Conservation (phyloP, 208 protist genomes). For the Dictyostelium gargantuum region DNA sequence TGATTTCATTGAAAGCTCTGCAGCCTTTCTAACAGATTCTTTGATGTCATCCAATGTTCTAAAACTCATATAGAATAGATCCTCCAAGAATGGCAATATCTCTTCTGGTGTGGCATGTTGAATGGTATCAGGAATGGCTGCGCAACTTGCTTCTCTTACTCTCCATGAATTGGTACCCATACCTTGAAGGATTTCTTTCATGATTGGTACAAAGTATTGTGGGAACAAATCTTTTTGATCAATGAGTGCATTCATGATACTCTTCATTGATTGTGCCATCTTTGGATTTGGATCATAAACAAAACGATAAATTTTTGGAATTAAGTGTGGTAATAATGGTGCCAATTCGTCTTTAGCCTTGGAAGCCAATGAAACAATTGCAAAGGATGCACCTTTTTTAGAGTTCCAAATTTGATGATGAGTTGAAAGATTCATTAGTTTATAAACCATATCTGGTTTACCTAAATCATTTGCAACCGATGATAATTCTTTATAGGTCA, state of each 20-base stretch:
- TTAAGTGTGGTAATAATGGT: slow-evolving; percentile 67
- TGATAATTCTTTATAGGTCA: slow-evolving; percentile 76
- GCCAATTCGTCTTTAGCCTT: slow-evolving; percentile 66
- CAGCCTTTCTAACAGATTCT: slow-evolving; percentile 74
- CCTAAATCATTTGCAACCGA: slow-evolving; percentile 71
- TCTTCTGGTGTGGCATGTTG: slow-evolving; percentile 55
- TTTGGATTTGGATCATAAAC: slow-evolving; percentile 77
- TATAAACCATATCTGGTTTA: slow-evolving; percentile 79
- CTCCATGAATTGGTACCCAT: slow-evolving; percentile 74
- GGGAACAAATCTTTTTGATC: slow-evolving; percentile 6
- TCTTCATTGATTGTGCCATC: slow-evolving; percentile 67
- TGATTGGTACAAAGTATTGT: slow-evolving; percentile 72
- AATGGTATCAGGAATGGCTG: slow-evolving; percentile 63
- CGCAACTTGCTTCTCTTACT: slow-evolving; percentile 62
- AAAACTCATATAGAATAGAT: slow-evolving; percentile 73
- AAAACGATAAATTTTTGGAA: slow-evolving; percentile 68
- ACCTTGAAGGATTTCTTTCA: slow-evolving; percentile 72
- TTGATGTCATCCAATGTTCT: slow-evolving; percentile 68
- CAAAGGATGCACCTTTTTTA: slow-evolving; percentile 78
- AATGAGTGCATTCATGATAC: slow-evolving; percentile 58
- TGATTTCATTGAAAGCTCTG: slow-evolving; percentile 65
- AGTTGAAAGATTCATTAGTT: slow-evolving; percentile 75
- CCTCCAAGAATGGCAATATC: slow-evolving; percentile 67
- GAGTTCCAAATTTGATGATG: slow-evolving; percentile 82
- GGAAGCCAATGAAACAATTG: slow-evolving; percentile 60